Evolutionary conservation across 169 alveolate genomes (phyloP).

Genomic region (Hepatocystis sp.): DNA sequence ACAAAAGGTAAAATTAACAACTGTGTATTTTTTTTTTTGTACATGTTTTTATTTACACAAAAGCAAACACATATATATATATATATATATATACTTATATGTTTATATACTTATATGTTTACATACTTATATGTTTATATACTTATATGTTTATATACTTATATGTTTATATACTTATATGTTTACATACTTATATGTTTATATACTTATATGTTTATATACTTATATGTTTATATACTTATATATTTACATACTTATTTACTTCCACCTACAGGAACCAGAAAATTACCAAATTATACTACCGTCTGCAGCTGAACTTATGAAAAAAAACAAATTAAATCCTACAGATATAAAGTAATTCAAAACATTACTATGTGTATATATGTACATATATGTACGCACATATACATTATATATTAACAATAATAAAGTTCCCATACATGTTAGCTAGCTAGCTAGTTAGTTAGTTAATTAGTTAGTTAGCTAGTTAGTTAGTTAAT

Average conservation of each 20-base stretch:
- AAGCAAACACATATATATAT: not conserved
- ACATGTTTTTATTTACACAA: too few species aligned
- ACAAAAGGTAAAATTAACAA: too few species aligned
- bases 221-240: too few species aligned
- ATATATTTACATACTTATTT: too few species aligned
- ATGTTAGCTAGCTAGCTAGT: too few species aligned
- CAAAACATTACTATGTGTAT: not conserved
- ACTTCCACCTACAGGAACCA: too few species aligned
- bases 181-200: constrained; percentile 1
- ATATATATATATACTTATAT: not conserved
- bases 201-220: too few species aligned
- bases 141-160: not conserved
- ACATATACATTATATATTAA: not conserved
- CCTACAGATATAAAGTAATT: constrained; percentile 59
- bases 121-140: constrained; percentile 4
- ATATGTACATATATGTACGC: not conserved
- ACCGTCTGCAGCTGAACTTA: constrained; percentile 70
- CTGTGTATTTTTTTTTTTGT: too few species aligned
- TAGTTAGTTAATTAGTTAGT: too few species aligned
- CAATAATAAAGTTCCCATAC: too few species aligned
- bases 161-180: constrained; percentile 7
- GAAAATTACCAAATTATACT: constrained; percentile 49
- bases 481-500: too few species aligned
- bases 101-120: not conserved
- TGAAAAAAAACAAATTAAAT: constrained; percentile 36